A percentile compares a stretch with the other conserved stretches of the same genome.
Conservation (phyloP, 257 asterid genomes). For the Solanum pimpinellifolium region DNA sequence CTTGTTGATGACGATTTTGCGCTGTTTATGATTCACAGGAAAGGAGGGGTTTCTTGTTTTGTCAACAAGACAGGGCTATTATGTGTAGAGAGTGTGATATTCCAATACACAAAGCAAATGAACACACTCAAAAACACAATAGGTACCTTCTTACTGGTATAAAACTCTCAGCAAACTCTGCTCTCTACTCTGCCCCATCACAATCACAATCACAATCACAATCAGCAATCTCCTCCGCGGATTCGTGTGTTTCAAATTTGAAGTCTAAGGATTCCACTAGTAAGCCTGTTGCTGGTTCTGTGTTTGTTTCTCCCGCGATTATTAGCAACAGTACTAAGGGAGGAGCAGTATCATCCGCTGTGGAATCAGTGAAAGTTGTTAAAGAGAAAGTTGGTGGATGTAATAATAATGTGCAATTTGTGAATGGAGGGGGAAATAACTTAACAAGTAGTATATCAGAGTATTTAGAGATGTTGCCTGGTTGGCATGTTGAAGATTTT, state of each 20-base stretch:
- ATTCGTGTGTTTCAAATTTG: constrained; percentile 5
- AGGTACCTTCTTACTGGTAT: constrained; percentile 55
- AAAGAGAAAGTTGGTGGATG: not conserved
- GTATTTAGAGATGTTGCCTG: constrained; percentile 51
- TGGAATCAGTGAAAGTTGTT: not conserved
- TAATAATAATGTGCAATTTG: not conserved
- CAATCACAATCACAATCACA: constrained; percentile 2
- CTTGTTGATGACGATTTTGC: not conserved
- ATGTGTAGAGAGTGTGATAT: constrained; percentile 58
- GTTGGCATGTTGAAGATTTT: constrained; percentile 67
- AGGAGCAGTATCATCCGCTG: not conserved
- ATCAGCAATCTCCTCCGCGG: not conserved
- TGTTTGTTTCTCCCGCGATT: not conserved
- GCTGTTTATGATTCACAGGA: constrained; percentile 17
- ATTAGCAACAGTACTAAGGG: not conserved
- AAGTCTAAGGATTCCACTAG: constrained; percentile 3
- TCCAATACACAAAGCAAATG: constrained; percentile 51
- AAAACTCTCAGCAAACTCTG: constrained; percentile 25
- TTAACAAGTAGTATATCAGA: constrained; percentile 45
- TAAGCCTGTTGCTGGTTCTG: not conserved
- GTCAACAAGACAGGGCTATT: constrained; percentile 66
- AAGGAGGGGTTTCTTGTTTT: constrained; percentile 51
- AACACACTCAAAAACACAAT: constrained; percentile 40
- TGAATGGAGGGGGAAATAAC: constrained; percentile 1
- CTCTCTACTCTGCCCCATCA: constrained; percentile 14